Base-by-base conservation (phyloP, 129 eudicot genomes). In the Escallonia herrerae region DNA sequence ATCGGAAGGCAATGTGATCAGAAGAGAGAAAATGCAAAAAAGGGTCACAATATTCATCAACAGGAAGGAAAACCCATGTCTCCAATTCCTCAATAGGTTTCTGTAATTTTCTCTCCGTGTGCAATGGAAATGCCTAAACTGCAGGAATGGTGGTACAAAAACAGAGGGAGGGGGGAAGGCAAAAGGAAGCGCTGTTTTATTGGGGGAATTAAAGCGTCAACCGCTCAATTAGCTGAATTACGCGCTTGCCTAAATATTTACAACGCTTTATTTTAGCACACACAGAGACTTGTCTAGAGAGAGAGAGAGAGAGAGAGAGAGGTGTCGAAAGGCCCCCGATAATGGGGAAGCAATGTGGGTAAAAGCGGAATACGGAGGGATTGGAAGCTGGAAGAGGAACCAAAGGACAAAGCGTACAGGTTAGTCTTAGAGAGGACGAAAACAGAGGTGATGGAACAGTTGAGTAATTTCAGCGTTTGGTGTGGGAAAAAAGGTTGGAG, bases 201-300 rank as follows among this genome's bases (percentile, higher is more conserved):
- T 57, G 33, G 61, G 61, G 61, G 42, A 9, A 5, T 57, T 57
- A 57, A 57, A 22, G 63, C 12, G 42, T 67, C 59, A 38, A 61
- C 73, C 7, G 74, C 74, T 45, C 63, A 75, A 33, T 68, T 67
- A 57, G 61, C 61, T 57, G 3, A 22, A 57, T 2, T 8, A 6
- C 33, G 37, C 42, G 15, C 37, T 9, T n/a, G 22, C 33, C 58
- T 14, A 13, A n/a, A n/a, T 54, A 54, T 54, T 54, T 54, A 54
- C 22, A 54, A 54, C 58, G 2, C 58, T 9, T 54, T 12, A 54
- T 49, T 49, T 11, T 49, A 49, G 12, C 9, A 6, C 53, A 10
- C 53, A 49, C 12, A 49, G 53, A 49, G 53, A 49, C 9, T 49
- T 49, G 2, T 49, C 54, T 49, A 49, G 54, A 49, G 54, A 49